A percentile compares a stretch with the other conserved stretches of the same genome.
Evolutionary conservation across 2,329 filamentous ascomycete species (phyloP).

Genomic region (Colletotrichum chrysophilum): DNA sequence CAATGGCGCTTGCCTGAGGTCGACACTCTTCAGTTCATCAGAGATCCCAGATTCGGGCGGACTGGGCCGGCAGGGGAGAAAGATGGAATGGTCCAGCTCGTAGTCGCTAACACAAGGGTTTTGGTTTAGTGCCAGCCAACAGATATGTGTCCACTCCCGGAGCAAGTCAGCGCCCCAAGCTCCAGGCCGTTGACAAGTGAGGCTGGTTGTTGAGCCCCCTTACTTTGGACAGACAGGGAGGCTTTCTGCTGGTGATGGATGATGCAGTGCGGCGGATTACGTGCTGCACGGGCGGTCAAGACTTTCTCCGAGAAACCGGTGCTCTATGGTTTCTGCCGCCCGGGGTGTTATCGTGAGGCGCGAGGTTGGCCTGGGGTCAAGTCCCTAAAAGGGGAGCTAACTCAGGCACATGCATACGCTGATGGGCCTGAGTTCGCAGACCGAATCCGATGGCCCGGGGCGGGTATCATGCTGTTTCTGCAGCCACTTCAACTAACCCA

Average conservation of each 20-base stretch:
- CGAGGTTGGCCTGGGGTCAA: not conserved
- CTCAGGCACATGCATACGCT: constrained; percentile 20
- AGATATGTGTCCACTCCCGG: not conserved
- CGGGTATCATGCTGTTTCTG: not conserved
- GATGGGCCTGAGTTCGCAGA: constrained; percentile 5
- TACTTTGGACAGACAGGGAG: not conserved
- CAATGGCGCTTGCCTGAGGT: not conserved
- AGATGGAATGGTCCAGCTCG: not conserved
- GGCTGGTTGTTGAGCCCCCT: not conserved
- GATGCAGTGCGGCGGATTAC: not conserved
- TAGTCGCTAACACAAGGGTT: not conserved
- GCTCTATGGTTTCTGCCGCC: not conserved
- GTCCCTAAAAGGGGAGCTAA: not conserved
- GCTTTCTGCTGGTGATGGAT: not conserved
- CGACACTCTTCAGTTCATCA: not conserved
- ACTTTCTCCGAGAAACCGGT: not conserved
- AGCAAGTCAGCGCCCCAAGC: not conserved
- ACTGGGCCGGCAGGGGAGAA: not conserved
- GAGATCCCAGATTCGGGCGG: not conserved
- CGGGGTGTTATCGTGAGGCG: not conserved
- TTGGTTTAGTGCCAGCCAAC: not conserved
- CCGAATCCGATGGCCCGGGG: not conserved
- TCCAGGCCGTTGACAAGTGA: not conserved
- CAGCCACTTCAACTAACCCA: not conserved
- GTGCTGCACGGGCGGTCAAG: not conserved